phyloP scores from a whole-genome alignment of 2,329 filamentous ascomycete genomes.

The Fusarium cicatricum region DNA sequence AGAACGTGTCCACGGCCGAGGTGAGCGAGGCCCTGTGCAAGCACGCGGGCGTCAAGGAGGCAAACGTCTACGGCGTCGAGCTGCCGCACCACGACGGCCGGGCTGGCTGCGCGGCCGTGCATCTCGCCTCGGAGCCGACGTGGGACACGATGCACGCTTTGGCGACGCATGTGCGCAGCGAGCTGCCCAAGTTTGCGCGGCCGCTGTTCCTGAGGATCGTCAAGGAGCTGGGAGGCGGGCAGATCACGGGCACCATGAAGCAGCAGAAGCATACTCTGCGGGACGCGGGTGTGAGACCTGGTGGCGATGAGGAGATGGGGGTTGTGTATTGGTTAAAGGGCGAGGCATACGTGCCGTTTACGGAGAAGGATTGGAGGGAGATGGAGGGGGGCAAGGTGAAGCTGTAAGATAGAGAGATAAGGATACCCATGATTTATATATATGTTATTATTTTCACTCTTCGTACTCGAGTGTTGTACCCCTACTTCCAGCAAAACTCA shows the following conservation, averaged over 20 bases:
- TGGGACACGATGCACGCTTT: slow-evolving; percentile 64
- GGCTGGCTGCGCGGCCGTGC: slow-evolving; percentile 80
- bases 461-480: background rate
- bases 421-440: slow-evolving; percentile 15
- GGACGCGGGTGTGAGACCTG: slow-evolving; percentile 76
- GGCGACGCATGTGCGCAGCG: slow-evolving; percentile 63
- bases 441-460: background rate
- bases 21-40: slow-evolving; percentile 78
- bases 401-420: slow-evolving; percentile 56
- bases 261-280: slow-evolving; percentile 81
- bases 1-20: slow-evolving; percentile 84
- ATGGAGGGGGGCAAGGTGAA: slow-evolving; percentile 75
- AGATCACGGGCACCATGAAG: slow-evolving; percentile 86
- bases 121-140: slow-evolving; percentile 58
- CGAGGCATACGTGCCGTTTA: slow-evolving; percentile 74
- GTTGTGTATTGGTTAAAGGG: slow-evolving; percentile 71
- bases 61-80: slow-evolving; percentile 86
- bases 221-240: slow-evolving; percentile 60
- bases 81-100: slow-evolving; percentile 84
- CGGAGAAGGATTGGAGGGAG: slow-evolving; percentile 70
- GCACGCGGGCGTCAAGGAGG: slow-evolving; percentile 74
- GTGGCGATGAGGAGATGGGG: slow-evolving; percentile 54
- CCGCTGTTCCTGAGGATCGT: slow-evolving; percentile 80
- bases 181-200: slow-evolving; percentile 76
- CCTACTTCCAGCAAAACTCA: background rate